These are phyloP conservation scores for Pseudisothecium myosuroides DNA, from an alignment of 225 moss, liverwort and hornwort genomes.

Conservation along the genomic window DNA sequence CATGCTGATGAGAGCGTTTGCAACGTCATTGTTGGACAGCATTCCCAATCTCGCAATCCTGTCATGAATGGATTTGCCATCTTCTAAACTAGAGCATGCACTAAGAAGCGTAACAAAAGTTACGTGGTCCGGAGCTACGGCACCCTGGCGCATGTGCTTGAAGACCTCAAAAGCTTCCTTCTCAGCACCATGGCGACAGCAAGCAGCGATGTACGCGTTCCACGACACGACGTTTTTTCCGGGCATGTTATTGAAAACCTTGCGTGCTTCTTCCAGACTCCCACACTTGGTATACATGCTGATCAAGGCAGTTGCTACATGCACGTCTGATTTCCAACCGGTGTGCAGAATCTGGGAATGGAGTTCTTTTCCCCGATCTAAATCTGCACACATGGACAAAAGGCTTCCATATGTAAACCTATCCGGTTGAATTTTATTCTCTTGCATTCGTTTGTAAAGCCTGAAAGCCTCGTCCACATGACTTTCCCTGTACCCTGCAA, in stretches of 20 bases:
- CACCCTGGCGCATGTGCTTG: constrained; percentile 23
- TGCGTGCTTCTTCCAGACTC: constrained; percentile 21
- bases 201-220: constrained; percentile 46
- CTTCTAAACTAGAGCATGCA: constrained; percentile 23
- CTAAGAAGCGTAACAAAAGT: constrained; percentile 39
- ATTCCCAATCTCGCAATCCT: constrained; percentile 8
- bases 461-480: constrained; percentile 18
- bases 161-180: constrained; percentile 30
- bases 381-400: constrained; percentile 19
- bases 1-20: constrained; percentile 41
- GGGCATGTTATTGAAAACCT: constrained; percentile 29
- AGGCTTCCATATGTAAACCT: constrained; percentile 34
- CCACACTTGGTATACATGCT: constrained; percentile 52
- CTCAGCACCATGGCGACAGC: constrained; percentile 12
- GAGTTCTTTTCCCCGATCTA: constrained; percentile 26
- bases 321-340: constrained; percentile 18
- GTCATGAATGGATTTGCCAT: constrained; percentile 19
- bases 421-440: constrained; percentile 26
- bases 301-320: constrained; percentile 39
- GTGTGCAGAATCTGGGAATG: constrained; percentile 13
- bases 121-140: constrained; percentile 15
- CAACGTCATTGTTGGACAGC: constrained; percentile 13
- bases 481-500: constrained; percentile 17
- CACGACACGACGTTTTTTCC: constrained; percentile 36
- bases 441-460: constrained; percentile 24